Conservation (phyloP, 768 basidiomycete genomes). For the Daedalea quercina region DNA sequence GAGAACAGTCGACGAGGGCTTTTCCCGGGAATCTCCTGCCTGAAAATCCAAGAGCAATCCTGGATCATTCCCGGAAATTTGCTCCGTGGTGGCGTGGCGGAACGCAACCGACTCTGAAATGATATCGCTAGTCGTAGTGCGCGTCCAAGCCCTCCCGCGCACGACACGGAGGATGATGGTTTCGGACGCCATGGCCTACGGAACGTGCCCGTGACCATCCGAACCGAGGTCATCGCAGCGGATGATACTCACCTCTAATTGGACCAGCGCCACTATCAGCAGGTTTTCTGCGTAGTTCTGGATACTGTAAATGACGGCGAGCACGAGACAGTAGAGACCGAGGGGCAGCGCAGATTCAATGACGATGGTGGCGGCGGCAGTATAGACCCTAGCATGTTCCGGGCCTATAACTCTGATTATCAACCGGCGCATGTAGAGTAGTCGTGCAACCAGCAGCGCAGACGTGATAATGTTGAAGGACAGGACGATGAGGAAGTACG, state of each 20-base stretch:
- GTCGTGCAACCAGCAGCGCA: slow-evolving; percentile 15
- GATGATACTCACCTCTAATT: slow-evolving; percentile 14
- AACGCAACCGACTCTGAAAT: not conserved
- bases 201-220: too few relatives aligned
- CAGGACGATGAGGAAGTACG: slow-evolving; percentile 19
- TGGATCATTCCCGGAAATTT: too few relatives aligned
- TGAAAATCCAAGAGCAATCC: too few relatives aligned
- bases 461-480: slow-evolving; percentile 18
- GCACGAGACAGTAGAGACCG: slow-evolving; percentile 16
- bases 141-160: slow-evolving; percentile 11
- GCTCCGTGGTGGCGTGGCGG: not conserved
- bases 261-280: slow-evolving; percentile 16
- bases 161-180: slow-evolving; percentile 21
- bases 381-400: slow-evolving; percentile 8
- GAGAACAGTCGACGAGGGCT: too few relatives aligned
- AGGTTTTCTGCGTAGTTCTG: slow-evolving; percentile 13
- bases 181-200: slow-evolving; percentile 17
- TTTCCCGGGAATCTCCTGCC: too few relatives aligned
- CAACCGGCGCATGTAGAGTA: slow-evolving; percentile 19
- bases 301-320: slow-evolving; percentile 17
- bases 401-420: slow-evolving; percentile 11
- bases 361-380: slow-evolving; percentile 21
- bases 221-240: not conserved
- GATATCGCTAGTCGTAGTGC: not conserved
- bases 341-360: slow-evolving; percentile 21